phyloP scores from a whole-genome alignment of 2,329 filamentous ascomycete genomes.

The Paradendryphiella salina region DNA sequence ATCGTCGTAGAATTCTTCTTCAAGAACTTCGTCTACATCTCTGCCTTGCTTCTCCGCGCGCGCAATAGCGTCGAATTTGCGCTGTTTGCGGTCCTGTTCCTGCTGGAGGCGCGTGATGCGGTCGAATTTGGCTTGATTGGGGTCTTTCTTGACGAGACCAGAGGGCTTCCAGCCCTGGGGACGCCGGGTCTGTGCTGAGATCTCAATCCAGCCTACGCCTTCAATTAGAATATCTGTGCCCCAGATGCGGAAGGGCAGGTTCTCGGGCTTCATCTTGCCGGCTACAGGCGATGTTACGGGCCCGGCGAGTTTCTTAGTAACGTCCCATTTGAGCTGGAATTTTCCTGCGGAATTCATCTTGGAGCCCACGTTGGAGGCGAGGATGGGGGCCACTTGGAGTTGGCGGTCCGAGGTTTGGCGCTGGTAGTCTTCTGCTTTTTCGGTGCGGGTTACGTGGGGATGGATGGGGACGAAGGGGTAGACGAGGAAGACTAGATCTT shows the following conservation, averaged over 20 bases:
- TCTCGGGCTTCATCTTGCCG: slow-evolving; percentile 65
- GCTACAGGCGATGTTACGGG: slow-evolving; percentile 68
- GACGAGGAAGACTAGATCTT: slow-evolving; percentile 69
- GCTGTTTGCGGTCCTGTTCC: slow-evolving; percentile 17
- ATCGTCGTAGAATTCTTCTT: slow-evolving; percentile 26
- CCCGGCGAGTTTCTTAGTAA: slow-evolving; percentile 77
- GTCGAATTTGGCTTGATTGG: slow-evolving; percentile 29
- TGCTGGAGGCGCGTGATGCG: slow-evolving; percentile 14
- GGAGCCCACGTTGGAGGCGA: slow-evolving; percentile 43
- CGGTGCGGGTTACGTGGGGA: slow-evolving; percentile 75
- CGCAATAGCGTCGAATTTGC: slow-evolving; percentile 27
- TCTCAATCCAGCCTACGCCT: slow-evolving; percentile 89
- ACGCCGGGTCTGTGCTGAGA: slow-evolving; percentile 75
- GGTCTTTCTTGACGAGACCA: slow-evolving; percentile 55
- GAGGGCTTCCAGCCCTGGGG: slow-evolving; percentile 37
- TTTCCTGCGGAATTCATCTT: slow-evolving; percentile 63
- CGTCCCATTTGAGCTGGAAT: slow-evolving; percentile 77
- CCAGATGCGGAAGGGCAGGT: slow-evolving; percentile 77
- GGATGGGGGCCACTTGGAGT: slow-evolving; percentile 67
- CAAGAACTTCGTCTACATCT: slow-evolving; percentile 40
- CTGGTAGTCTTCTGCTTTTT: slow-evolving; percentile 78
- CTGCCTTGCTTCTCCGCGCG: slow-evolving; percentile 12
- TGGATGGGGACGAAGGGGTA: slow-evolving; percentile 83
- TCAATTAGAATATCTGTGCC: slow-evolving; percentile 86
- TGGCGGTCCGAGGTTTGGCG: slow-evolving; percentile 56